Base-by-base conservation (phyloP, 441 rosid genomes). In the Euphorbia corollata region DNA sequence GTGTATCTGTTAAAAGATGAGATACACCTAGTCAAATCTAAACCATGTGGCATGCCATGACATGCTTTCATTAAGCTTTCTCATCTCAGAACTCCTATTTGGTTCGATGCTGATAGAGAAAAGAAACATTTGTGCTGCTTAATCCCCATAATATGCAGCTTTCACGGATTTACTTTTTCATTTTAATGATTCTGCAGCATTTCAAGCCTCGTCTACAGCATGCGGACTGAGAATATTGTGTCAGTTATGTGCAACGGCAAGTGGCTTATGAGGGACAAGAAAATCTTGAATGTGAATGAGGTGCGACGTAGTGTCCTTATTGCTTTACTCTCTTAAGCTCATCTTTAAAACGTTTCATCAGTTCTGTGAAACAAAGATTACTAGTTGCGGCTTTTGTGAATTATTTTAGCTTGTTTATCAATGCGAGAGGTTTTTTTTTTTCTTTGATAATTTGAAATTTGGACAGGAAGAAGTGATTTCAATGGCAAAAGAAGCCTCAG, bases 221-320 rank as follows among this genome's bases (percentile, higher is more conserved):
- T 85, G 87, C 75, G 87, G 75, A 82, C 85, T 1, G 94, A 88
- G 81, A 86, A 88, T 71, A n/a, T 84, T 11, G 76, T 78, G 59
- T 84, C 91, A 2, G 86, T 86, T 39, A 84, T 88, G 85, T 88
- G 94, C 82, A 86, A 88, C 19, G 91, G 94, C 71, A 74, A 68
- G 78, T 84, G 94, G 94, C 78, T 86, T 65, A 86, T 86, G 94
- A 83, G 77, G 79, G 84, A 83, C 53, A 80, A 79, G 82, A 83
- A 74, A 71, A 84, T 88, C 30, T 60, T 81, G 74, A 83, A 77
- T 51, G 83, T 88, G 18, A 69, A 84, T 56, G 91, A 84, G 91
- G 91, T 84, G 80, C 48, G 27, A 30, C 22, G 18, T 43, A 4
- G 2, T 12, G 13, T 39, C n/a, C 39, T 47, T 36, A 13, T 22